Evolutionary conservation across 139 green algal genomes (phyloP).

Genomic region (Zygnema circumcarinatum): DNA sequence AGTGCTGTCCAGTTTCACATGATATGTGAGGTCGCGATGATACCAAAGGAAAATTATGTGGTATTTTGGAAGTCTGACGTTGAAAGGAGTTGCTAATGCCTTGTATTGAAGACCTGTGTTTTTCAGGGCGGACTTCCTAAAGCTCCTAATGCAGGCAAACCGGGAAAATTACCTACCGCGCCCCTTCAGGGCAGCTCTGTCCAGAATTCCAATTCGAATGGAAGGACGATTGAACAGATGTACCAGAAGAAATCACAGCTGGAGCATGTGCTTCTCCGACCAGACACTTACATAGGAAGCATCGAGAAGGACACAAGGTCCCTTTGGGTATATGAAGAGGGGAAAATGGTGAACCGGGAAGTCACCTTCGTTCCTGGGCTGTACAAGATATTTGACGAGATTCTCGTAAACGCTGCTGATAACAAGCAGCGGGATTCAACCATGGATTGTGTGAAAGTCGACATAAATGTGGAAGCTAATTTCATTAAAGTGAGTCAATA

Average conservation of each 20-base stretch:
- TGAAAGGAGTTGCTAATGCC: no score
- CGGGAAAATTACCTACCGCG: background rate
- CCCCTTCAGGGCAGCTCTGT: background rate
- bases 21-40: no score
- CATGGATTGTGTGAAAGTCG: slow-evolving; percentile 86
- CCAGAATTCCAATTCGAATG: slow-evolving; percentile 1
- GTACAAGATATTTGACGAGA: slow-evolving; percentile 99
- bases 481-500: slow-evolving; percentile 68
- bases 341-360: slow-evolving; percentile 71
- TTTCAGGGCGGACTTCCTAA: no score
- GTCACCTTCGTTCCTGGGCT: slow-evolving; percentile 88
- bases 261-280: slow-evolving; percentile 97
- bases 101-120: no score
- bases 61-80: no score
- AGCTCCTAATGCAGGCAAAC: no score
- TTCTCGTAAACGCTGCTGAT: slow-evolving; percentile 98
- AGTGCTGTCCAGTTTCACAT: no score
- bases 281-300: slow-evolving; percentile 95
- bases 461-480: slow-evolving; percentile 76
- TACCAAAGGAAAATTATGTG: no score
- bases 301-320: slow-evolving; percentile 84
- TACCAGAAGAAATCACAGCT: slow-evolving; percentile 99
- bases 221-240: slow-evolving; percentile 89
- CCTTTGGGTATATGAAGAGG: slow-evolving; percentile 90
- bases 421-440: slow-evolving; percentile 94